These are phyloP conservation scores for Blastomyces percursus DNA, from an alignment of 2,329 filamentous ascomycete genomes.

Conservation along the genomic window DNA sequence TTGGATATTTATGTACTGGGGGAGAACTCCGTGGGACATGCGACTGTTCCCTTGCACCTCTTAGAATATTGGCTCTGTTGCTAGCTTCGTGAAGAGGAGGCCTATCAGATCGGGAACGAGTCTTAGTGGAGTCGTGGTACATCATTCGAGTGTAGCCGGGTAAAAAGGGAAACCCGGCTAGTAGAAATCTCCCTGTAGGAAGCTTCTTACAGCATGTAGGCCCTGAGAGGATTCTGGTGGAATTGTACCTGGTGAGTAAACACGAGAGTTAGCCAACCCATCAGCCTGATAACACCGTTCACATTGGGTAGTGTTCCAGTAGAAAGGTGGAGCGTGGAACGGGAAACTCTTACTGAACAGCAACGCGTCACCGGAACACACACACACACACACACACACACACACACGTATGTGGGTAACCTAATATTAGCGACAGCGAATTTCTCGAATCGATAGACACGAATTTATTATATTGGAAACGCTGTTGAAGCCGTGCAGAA, in stretches of 20 bases:
- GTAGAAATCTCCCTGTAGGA: neutral
- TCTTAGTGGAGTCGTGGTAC: neutral
- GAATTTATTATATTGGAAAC: neutral
- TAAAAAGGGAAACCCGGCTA: neutral
- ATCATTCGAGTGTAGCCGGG: neutral
- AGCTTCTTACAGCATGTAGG: neutral
- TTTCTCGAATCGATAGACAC: neutral
- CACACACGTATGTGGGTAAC: too few relatives aligned
- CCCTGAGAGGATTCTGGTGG: neutral
- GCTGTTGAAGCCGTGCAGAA: neutral
- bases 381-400: too few relatives aligned
- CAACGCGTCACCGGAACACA: neutral
- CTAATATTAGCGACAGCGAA: neutral
- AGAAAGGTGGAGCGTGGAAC: neutral
- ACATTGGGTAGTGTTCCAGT: neutral
- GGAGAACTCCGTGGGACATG: conserved; percentile 10
- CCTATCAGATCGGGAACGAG: conserved; percentile 17
- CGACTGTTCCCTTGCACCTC: conserved; percentile 17
- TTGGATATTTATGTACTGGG: conserved; percentile 9
- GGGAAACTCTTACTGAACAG: neutral
- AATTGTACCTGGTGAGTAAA: neutral
- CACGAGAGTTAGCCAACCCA: neutral
- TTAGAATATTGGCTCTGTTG: conserved; percentile 38
- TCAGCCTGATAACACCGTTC: neutral
- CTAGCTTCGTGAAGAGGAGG: conserved; percentile 40